Conservation (phyloP, 2,329 filamentous ascomycete genomes). For the Fonsecaea erecta region DNA sequence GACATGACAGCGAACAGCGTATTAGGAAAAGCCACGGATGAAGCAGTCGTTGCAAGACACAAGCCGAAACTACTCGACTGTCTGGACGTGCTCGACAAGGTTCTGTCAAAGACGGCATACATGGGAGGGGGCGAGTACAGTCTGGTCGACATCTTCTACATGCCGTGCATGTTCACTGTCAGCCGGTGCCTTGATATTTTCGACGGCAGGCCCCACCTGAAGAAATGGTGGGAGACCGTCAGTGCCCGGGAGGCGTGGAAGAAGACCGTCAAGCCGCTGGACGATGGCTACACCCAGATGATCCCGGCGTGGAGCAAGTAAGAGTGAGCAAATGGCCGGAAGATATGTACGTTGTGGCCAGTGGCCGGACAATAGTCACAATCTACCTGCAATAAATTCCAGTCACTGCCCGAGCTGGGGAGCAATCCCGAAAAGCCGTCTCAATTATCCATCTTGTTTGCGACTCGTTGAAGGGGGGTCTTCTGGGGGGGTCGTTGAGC, state of each 20-base stretch:
- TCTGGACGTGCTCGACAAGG: constrained; percentile 16
- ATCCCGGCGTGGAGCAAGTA: constrained; percentile 9
- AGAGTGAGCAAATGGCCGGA: too few relatives aligned
- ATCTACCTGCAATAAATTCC: too few relatives aligned
- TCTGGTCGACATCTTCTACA: constrained; percentile 16
- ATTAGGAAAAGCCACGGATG: background rate
- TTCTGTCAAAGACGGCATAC: constrained; percentile 2
- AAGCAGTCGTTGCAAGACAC: constrained; percentile 7
- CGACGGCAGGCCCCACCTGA: background rate
- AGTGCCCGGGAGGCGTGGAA: constrained; percentile 13
- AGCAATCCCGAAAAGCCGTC: too few relatives aligned
- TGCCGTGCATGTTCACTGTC: constrained; percentile 9
- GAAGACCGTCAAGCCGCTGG: constrained; percentile 10
- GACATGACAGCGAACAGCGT: background rate
- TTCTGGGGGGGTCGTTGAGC: too few relatives aligned
- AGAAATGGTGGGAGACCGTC: constrained; percentile 12
- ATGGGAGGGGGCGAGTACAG: constrained; percentile 14
- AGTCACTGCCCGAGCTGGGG: too few relatives aligned
- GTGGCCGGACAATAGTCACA: too few relatives aligned
- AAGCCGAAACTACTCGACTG: constrained; percentile 7
- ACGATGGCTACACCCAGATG: constrained; percentile 1
- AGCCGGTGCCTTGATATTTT: constrained; percentile 5
- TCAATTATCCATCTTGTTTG: too few relatives aligned
- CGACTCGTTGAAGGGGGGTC: too few relatives aligned
- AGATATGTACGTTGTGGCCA: too few relatives aligned